Evolutionary conservation across 2,329 filamentous ascomycete genomes (phyloP), one percentile per base, ranked within the genome.

Genomic region (Fusarium sp.): DNA sequence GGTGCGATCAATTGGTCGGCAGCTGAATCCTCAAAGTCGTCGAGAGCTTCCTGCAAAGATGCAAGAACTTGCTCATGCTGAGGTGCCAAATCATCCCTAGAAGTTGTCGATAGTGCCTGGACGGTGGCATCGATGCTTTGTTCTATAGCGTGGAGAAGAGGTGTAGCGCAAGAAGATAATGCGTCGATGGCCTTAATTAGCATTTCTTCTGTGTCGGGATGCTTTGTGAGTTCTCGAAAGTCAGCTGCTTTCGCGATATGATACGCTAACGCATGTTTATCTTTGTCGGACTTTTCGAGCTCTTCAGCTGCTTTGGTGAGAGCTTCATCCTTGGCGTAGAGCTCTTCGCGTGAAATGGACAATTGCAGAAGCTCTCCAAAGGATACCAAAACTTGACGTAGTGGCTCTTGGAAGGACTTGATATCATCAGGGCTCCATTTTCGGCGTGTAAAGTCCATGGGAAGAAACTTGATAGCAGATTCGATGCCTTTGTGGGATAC

Each of bases 201-300:
- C 60, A 63, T 63, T 6, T 63, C 50, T 37, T 63, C 58, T 10
- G 58, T 63, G 4, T 63, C 59, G 0, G 60, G 60, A 18, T 63
- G 60, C 13, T 33, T 57, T 15, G 60, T 50, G 1, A 34, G 33
- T 16, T 63, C 60, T 2, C 60, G 58, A 2, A 63, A 26, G 12
- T 63, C 33, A 8, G 60, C 60, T 2, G 60, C 60, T 30, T 63
- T 63, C 2, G 60, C 58, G 4, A 63, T 63, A 20, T 63, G 60
- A 18, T 63, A 63, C 8, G 60, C 60, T 2, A 63, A 33, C 0
- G 50, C 58, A 9, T 63, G 58, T 13, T 50, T 63, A 6, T 63
- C 51, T 0, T 63, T 57, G 11, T 63, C 37, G 11, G 60, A 63
- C 4, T 57, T 63, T 15, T 63, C 60, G 1, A 63, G 58, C 11